Base-by-base conservation (phyloP, 148 eudicot genomes). In the Beta vulgaris region DNA sequence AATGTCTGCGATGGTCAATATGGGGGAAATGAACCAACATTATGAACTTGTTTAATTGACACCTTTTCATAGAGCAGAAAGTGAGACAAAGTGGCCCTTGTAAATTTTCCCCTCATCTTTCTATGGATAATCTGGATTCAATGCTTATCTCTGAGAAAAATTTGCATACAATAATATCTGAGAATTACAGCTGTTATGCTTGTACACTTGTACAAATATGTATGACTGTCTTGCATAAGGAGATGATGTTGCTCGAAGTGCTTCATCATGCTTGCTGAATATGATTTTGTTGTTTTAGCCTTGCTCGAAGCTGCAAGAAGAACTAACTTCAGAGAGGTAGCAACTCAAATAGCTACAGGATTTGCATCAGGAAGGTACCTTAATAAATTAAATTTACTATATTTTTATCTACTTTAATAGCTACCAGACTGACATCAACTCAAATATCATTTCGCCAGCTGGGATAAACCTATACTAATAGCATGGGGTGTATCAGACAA, bases 401-500 rank as follows among this genome's bases (percentile, higher is more conserved):
- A 4, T 65, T n/a, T 23, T 21, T 40, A 25, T 12, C 8, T n/a
- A 35, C 26, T 37, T 19, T 39, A 36, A n/a, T 39, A 36, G 69
- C 69, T 34, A 31, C 13, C 14, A 8, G 4, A 34, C 19, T 62
- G 13, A 11, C 53, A 43, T 42, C 11, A 67, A 67, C 10, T 43
- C 21, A 23, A 63, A 67, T 32, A 67, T 40, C 9, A 2, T 28
- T 66, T 67, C 64, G 39, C 61, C 87, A 95, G 99, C 72, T 95
- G 99, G 99, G 94, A 95, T 73, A 92, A 78, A 71, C 97, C 98
- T 37, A 77, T 84, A 75, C 53, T 95, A 43, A 89, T 95, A 65
- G 98, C 97, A 32, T 95, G 99, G 99, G 99, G 99, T 44, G 84
- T 88, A 75, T 84, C 97, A 37, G 99, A 95, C 85, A 95, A 95